A percentile compares a stretch with the other conserved stretches of the same genome.
Evolutionary conservation across 768 basidiomycete genomes (phyloP).

Genomic region (Xerocomus spinulosus): DNA sequence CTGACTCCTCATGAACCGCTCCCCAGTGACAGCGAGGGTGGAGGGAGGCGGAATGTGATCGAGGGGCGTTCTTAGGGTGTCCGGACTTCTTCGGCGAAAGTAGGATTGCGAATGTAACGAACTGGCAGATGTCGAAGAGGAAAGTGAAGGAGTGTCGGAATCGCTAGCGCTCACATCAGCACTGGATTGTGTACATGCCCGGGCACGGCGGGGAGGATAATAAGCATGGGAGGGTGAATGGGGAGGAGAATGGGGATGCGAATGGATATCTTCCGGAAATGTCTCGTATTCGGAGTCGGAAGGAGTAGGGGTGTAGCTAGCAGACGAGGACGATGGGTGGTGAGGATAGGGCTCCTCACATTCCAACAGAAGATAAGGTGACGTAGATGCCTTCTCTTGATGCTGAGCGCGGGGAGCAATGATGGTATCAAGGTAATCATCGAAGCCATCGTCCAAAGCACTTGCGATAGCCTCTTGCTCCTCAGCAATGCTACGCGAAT

Average conservation of each 20-base stretch:
- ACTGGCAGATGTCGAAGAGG: slow-evolving; percentile 39
- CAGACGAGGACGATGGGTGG: slow-evolving; percentile 15
- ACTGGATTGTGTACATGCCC: slow-evolving; percentile 24
- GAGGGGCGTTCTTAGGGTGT: slow-evolving; percentile 29
- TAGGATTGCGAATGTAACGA: slow-evolving; percentile 32
- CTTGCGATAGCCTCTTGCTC: slow-evolving; percentile 21
- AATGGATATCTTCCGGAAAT: slow-evolving; percentile 26
- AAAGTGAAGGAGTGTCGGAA: slow-evolving; percentile 48
- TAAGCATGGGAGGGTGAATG: slow-evolving; percentile 20
- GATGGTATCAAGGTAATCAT: slow-evolving; percentile 28
- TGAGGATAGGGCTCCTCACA: slow-evolving; percentile 28
- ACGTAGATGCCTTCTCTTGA: slow-evolving; percentile 5
- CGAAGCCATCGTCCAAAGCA: slow-evolving; percentile 26
- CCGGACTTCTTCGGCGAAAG: slow-evolving; percentile 34
- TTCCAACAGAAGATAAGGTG: slow-evolving; percentile 29
- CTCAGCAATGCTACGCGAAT: slow-evolving; percentile 19
- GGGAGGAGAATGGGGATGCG: slow-evolving; percentile 19
- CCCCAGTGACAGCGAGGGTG: slow-evolving; percentile 38
- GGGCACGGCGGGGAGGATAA: slow-evolving; percentile 33
- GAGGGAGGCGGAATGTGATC: slow-evolving; percentile 23
- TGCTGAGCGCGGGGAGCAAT: slow-evolving; percentile 11
- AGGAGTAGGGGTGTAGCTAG: slow-evolving; percentile 13
- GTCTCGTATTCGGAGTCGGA: slow-evolving; percentile 36
- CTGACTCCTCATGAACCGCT: slow-evolving; percentile 25
- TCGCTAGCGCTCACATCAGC: slow-evolving; percentile 32